Conservation (phyloP, 108 stramenopile genomes). For the Cyclotella sp. region DNA sequence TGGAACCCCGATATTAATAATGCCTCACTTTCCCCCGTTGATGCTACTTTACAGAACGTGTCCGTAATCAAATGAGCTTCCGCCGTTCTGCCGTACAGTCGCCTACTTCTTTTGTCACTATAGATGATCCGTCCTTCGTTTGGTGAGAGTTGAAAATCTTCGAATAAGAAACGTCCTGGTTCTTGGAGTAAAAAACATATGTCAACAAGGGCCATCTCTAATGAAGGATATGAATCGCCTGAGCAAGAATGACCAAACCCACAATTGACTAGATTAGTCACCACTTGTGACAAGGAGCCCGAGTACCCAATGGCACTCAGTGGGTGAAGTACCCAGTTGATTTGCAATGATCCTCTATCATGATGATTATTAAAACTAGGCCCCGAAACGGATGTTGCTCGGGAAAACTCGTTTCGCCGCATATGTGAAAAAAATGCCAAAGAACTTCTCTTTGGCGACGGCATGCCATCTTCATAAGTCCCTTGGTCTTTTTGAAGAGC, state of each 20-base stretch:
- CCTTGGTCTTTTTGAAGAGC: not conserved
- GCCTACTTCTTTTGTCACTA: too few species aligned
- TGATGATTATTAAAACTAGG: not conserved
- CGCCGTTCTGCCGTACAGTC: not conserved
- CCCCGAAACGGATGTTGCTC: not conserved
- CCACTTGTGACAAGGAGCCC: not conserved
- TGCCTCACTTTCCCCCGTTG: conserved; percentile 3
- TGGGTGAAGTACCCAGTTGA: not conserved
- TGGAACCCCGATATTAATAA: not conserved
- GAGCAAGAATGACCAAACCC: not conserved
- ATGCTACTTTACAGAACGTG: not conserved
- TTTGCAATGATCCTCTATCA: not conserved
- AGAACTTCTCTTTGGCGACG: not conserved
- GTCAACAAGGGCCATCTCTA: not conserved
- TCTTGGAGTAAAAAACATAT: not conserved
- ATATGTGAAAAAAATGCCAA: not conserved
- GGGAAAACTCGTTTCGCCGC: not conserved
- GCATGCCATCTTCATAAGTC: not conserved
- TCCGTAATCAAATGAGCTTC: not conserved
- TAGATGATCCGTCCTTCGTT: not conserved
- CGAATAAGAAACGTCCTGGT: not conserved
- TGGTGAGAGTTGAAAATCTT: not conserved
- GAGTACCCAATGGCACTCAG: not conserved
- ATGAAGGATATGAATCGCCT: not conserved
- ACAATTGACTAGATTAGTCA: not conserved